phyloP scores from a whole-genome alignment of 148 eudicot species.

The Camellia japonica region DNA sequence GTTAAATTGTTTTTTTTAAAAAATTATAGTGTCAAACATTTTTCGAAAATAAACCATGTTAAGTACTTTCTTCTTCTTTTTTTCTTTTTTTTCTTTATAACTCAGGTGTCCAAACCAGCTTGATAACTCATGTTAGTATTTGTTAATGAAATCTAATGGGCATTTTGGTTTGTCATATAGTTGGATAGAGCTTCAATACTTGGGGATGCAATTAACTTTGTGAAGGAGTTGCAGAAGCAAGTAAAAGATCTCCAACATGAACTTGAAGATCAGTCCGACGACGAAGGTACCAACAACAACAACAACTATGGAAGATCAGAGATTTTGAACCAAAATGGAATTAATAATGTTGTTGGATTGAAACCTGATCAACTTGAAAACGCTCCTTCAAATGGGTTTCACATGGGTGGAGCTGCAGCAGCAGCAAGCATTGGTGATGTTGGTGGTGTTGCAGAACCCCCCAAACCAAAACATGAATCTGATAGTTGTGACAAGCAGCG shows the following conservation, averaged over 20 bases:
- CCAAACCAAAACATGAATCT: constrained; percentile 34
- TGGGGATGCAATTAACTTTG: constrained; percentile 88
- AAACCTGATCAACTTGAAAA: constrained; percentile 35
- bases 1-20: no score
- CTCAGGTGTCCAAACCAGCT: no score
- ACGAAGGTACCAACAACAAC: constrained; percentile 32
- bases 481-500: constrained; percentile 51
- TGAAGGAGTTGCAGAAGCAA: constrained; percentile 73
- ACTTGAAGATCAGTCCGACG: constrained; percentile 70
- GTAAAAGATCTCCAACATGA: constrained; percentile 63
- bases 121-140: neutral
- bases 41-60: no score
- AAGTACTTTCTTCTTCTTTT: no score
- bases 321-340: constrained; percentile 29
- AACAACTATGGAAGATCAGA: constrained; percentile 19
- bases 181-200: constrained; percentile 89
- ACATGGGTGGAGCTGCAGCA: constrained; percentile 13
- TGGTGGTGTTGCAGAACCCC: constrained; percentile 24
- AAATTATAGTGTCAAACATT: no score
- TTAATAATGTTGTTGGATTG: constrained; percentile 17
- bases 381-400: constrained; percentile 28
- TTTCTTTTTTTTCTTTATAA: no score
- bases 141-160: neutral
- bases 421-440: constrained; percentile 21
- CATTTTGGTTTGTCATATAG: constrained; percentile 25